Conservation (phyloP, 2,329 filamentous ascomycete species). For the Apiospora pterosperma region DNA sequence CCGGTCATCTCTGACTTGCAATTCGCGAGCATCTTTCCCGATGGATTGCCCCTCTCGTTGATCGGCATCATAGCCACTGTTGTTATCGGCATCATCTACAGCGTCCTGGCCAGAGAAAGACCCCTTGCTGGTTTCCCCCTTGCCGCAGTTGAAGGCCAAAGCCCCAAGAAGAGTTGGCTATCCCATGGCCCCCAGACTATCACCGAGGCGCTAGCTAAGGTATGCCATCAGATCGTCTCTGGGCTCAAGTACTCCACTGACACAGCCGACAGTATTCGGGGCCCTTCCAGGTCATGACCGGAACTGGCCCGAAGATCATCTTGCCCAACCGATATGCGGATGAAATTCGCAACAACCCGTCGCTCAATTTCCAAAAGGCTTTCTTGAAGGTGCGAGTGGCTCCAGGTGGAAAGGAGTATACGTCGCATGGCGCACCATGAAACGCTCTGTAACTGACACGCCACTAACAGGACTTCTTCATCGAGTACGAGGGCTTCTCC, state of each 20-base stretch:
- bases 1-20: constrained; percentile 2
- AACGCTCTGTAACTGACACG: neutral
- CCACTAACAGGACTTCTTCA: constrained; percentile 28
- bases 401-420: neutral
- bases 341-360: constrained; percentile 31
- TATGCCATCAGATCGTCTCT: constrained; percentile 9
- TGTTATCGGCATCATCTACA: constrained; percentile 22
- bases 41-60: constrained; percentile 24
- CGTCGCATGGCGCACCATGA: neutral
- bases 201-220: constrained; percentile 20
- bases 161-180: constrained; percentile 25
- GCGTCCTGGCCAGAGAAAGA: constrained; percentile 20
- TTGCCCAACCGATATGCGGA: constrained; percentile 29
- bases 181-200: constrained; percentile 20
- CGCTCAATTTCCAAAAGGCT: constrained; percentile 29
- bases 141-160: constrained; percentile 20
- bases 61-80: constrained; percentile 23
- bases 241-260: neutral
- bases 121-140: constrained; percentile 25
- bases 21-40: constrained; percentile 18
- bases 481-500: constrained; percentile 30
- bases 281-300: constrained; percentile 29
- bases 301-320: constrained; percentile 29
- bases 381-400: constrained; percentile 27
- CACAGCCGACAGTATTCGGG: constrained; percentile 21